Percentiles rank a stretch among this genome's conserved stretches.
Evolutionary conservation across 2,329 filamentous ascomycete species (phyloP).

Genomic region (Madurella fahalii): DNA sequence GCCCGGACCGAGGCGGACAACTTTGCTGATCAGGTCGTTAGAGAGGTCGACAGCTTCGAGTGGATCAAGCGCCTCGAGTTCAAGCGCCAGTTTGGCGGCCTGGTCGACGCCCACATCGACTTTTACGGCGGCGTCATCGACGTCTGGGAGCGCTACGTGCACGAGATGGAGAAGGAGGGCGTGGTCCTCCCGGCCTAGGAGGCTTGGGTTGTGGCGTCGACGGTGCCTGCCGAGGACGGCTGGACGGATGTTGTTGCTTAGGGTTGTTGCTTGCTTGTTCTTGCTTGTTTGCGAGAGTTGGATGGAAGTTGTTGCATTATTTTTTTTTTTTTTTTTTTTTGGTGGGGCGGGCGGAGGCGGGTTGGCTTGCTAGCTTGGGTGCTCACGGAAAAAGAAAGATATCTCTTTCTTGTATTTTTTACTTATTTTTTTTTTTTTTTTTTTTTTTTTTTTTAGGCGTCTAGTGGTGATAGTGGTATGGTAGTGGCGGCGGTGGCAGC

Average conservation of each 20-base stretch:
- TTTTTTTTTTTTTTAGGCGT: too few species aligned
- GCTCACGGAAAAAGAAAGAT: too few species aligned
- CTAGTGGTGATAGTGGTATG: too few species aligned
- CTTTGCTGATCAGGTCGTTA: slow-evolving; percentile 94
- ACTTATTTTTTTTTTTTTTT: too few species aligned
- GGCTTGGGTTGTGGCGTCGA: neutral
- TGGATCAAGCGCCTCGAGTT: slow-evolving; percentile 94
- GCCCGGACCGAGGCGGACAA: slow-evolving; percentile 83
- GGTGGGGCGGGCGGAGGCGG: too few species aligned
- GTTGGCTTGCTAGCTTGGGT: too few species aligned
- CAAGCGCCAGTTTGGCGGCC: slow-evolving; percentile 73
- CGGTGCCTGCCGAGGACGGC: neutral
- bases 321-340: too few species aligned
- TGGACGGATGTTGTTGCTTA: neutral
- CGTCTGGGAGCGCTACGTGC: slow-evolving; percentile 87
- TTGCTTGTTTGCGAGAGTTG: neutral
- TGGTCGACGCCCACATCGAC: slow-evolving; percentile 80
- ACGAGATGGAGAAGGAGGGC: slow-evolving; percentile 74
- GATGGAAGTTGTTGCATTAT: neutral
- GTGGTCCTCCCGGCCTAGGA: slow-evolving; percentile 28
- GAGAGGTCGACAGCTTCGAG: slow-evolving; percentile 91
- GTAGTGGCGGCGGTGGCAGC: too few species aligned
- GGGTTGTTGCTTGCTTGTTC: neutral
- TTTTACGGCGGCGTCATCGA: slow-evolving; percentile 79
- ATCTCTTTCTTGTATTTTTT: too few species aligned